These are phyloP conservation scores for Alternaria solani DNA, from an alignment of 2,329 filamentous ascomycete species.

Conservation along the genomic window DNA sequence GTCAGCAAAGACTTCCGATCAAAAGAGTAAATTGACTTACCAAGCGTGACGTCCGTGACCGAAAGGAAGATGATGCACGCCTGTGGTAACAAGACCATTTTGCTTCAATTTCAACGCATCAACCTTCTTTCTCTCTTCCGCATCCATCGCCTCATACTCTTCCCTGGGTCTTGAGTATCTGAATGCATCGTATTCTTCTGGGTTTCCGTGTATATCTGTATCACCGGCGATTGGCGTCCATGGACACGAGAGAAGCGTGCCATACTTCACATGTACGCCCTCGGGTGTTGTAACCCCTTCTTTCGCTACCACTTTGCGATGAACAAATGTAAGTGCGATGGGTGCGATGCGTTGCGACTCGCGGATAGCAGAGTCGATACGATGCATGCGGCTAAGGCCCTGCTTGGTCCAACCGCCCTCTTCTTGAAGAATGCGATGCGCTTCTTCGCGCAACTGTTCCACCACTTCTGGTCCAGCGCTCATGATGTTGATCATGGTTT, in stretches of 20 bases:
- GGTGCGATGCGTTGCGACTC: constrained; percentile 62
- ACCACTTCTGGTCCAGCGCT: constrained; percentile 24
- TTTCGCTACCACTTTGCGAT: constrained; percentile 62
- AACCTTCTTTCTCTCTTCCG: constrained; percentile 26
- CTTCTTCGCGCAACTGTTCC: constrained; percentile 55
- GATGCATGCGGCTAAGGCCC: constrained; percentile 54
- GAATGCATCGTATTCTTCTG: constrained; percentile 34
- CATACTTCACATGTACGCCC: constrained; percentile 33
- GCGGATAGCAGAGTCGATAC: constrained; percentile 62
- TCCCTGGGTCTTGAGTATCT: constrained; percentile 35
- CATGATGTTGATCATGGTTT: constrained; percentile 41
- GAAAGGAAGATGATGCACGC: constrained; percentile 61
- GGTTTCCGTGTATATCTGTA: constrained; percentile 21
- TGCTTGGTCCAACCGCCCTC: constrained; percentile 59
- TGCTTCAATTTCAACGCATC: constrained; percentile 46
- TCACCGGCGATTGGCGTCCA: constrained; percentile 32
- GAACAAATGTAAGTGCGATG: constrained; percentile 57
- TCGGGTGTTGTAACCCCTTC: constrained; percentile 88
- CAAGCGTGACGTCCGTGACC: constrained; percentile 64
- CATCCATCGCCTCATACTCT: constrained; percentile 27
- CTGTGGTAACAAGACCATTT: constrained; percentile 63
- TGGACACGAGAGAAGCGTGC: constrained; percentile 28
- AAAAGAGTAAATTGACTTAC: constrained; percentile 40
- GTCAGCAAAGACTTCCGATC: constrained; percentile 5
- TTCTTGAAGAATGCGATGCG: constrained; percentile 44